Evolutionary conservation across 2,329 filamentous ascomycete genomes (phyloP), one percentile per base, ranked within the genome.

Genomic region (Cyphellophora attinorum): DNA sequence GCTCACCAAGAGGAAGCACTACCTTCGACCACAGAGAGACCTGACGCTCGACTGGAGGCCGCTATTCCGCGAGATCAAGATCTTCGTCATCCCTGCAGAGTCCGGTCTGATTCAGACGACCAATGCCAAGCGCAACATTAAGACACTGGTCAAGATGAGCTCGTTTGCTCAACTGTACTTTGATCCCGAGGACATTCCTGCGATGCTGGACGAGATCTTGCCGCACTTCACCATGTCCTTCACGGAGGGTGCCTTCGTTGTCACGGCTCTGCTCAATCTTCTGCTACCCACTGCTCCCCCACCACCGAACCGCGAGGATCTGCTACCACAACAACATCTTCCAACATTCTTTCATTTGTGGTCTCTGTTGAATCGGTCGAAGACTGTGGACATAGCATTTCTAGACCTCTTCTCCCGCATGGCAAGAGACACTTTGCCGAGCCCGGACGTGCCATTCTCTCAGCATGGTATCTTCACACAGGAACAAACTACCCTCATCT

Each of bases 1-100:
- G 8, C 64, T 98, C 49, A 93, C 88, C n/a, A 93, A 91, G 86
- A 88, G 89, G 55, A 94, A 93, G 56, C 89, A 96, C 61, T 96
- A 96, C 58, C 72, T 98, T 19, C 86, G 85, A 47, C 85, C 89
- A 2, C 79, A 82, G 38, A 84, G 86, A 46, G 93, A 98, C 53
- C 68, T 98, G n/a, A 70, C 74, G 10, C 73, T 98, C 40, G 89
- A 98, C 57, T 98, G 91, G 91, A 76, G 77, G 49, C 89, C 88
- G 5, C 66, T 98, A 18, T 98, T 84, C 75, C 82, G 85, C 51
- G 89, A 96, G 57, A 67, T 96, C 49, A 96, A 95, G 65, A 72
- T 80, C 28, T 80, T 95, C 55, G 84, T 95, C 11, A 65, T 98
- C 11, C 89, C 91, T 2, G 77, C 76, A 30, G 91, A 98, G 56